These are phyloP conservation scores for Mucor irregularis DNA, from an alignment of 371 early-diverging fungal species.

Conservation along the genomic window DNA sequence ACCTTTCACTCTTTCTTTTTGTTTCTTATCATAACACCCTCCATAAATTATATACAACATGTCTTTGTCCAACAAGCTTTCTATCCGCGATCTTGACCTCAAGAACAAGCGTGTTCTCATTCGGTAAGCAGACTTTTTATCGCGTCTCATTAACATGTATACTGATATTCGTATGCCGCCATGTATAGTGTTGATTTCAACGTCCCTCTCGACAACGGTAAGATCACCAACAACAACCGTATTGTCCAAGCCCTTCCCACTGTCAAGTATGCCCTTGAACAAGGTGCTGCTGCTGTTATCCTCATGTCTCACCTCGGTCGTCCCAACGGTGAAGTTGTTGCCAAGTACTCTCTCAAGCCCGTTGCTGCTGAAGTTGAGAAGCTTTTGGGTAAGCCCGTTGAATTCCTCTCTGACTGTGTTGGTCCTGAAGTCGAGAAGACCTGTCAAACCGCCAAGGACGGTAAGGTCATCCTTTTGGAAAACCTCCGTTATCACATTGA, in stretches of 20 bases:
- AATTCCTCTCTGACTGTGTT: slow-evolving; percentile 94
- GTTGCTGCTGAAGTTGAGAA: slow-evolving; percentile 86
- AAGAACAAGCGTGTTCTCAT: slow-evolving; percentile 91
- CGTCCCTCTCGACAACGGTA: slow-evolving; percentile 88
- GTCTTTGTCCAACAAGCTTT: slow-evolving; percentile 75
- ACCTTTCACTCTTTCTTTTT: slow-evolving; percentile 1
- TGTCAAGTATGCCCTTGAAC: slow-evolving; percentile 87
- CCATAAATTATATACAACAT: slow-evolving; percentile 21
- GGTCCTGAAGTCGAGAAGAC: slow-evolving; percentile 86
- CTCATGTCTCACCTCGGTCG: slow-evolving; percentile 99
- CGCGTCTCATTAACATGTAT: not conserved
- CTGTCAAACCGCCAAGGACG: slow-evolving; percentile 74
- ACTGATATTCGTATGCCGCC: not conserved
- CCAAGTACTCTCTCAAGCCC: slow-evolving; percentile 92
- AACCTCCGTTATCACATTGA: slow-evolving; percentile 98
- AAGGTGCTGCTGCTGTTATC: slow-evolving; percentile 88
- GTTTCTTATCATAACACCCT: not conserved
- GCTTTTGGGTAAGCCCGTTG: slow-evolving; percentile 83
- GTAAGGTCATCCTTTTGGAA: slow-evolving; percentile 94
- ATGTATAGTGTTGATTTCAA: slow-evolving; percentile 95
- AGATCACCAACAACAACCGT: slow-evolving; percentile 96
- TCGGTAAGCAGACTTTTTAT: slow-evolving; percentile 55
- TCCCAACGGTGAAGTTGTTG: slow-evolving; percentile 89
- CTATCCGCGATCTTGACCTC: slow-evolving; percentile 85
- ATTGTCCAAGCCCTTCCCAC: slow-evolving; percentile 97